A percentile compares a stretch with the other conserved stretches of the same genome.
Conservation (phyloP, 257 asterid species). For the Lycium ferocissimum region DNA sequence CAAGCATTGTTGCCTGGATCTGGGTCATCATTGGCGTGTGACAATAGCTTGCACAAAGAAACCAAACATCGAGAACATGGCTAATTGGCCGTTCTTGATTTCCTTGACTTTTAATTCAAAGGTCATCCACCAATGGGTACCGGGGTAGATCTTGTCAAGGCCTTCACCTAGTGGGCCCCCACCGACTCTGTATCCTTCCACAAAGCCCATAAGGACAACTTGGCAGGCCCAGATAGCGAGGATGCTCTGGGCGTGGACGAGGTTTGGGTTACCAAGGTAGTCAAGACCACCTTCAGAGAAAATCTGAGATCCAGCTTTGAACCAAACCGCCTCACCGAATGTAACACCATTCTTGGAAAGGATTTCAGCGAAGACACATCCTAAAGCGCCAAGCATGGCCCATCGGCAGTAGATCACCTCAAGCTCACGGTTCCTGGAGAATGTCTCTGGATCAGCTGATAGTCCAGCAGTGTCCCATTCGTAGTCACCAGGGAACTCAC, state of each 20-base stretch:
- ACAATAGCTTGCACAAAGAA: slow-evolving; percentile 84
- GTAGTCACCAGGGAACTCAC: slow-evolving; percentile 92
- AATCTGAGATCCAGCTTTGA: slow-evolving; percentile 91
- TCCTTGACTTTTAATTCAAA: slow-evolving; percentile 69
- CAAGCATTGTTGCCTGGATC: slow-evolving; percentile 92
- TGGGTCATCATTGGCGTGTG: no score
- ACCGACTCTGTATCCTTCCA: slow-evolving; percentile 86
- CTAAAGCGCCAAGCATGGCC: slow-evolving; percentile 98
- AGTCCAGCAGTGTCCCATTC: slow-evolving; percentile 98
- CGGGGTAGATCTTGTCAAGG: slow-evolving; percentile 86
- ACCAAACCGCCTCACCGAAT: slow-evolving; percentile 89
- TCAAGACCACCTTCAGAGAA: slow-evolving; percentile 89
- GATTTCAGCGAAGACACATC: slow-evolving; percentile 81
- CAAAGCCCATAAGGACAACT: slow-evolving; percentile 78
- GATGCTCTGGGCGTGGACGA: slow-evolving; percentile 88
- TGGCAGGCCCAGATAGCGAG: slow-evolving; percentile 86
- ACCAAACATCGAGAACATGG: slow-evolving; percentile 73
- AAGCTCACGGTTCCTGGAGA: slow-evolving; percentile 84
- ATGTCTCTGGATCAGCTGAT: slow-evolving; percentile 91
- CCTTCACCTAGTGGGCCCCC: slow-evolving; percentile 94
- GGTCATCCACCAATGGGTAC: no score
- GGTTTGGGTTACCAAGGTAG: slow-evolving; percentile 88
- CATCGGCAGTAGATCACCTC: slow-evolving; percentile 87
- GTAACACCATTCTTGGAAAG: slow-evolving; percentile 74
- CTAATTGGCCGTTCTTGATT: slow-evolving; percentile 74